Base-by-base conservation (phyloP, 768 basidiomycete species). In the Termitomyces sp. region DNA sequence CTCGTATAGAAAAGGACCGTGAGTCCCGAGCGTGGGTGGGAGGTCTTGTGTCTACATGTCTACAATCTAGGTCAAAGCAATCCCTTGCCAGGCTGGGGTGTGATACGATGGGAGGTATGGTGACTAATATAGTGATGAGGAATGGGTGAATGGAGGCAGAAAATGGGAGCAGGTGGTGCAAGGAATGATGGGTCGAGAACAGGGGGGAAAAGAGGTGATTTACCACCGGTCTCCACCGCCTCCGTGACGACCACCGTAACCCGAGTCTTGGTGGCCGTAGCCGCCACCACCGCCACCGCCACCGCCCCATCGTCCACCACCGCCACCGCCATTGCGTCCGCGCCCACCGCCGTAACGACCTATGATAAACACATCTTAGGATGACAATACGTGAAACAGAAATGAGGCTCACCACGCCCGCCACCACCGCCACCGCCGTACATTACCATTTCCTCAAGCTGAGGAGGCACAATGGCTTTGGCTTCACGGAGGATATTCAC, bases 381-480 rank as follows among this genome's bases (percentile, higher is more conserved):
- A 35, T 66, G 43, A 51, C 30, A 38, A 58, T 24, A 19, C 32
- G 30, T 55, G 49, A 30, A 30, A 28, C 19, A 19, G 6, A 4
- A 41, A 2, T 30, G 14, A n/a, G 12, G 24, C 83, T 46, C 60
- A 88, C 87, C 80, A 69, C 88, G 77, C 57, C 86, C 83, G 50
- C 84, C 87, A 22, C 90, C 88, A 11, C 92, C 87, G 5, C 44
- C 44, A 43, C 48, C 48, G 42, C 90, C 84, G 69, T 84, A 94
- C 77, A 85, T 85, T 0, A 80, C 81, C 94, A 97, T 96, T 73
- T 97, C 90, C 70, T 95, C 88, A 0, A 99, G 77, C 64, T 96
- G 91, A 54, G 92, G 83, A 24, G 95, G 93, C 35, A 98, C 79
- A 45, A 76, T 74, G 14, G 92, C 85, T 66, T 94, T 94, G 21